These are phyloP conservation scores for Agaricales sp. DNA, from an alignment of 1,284 basidiomycete species.

Conservation along the genomic window DNA sequence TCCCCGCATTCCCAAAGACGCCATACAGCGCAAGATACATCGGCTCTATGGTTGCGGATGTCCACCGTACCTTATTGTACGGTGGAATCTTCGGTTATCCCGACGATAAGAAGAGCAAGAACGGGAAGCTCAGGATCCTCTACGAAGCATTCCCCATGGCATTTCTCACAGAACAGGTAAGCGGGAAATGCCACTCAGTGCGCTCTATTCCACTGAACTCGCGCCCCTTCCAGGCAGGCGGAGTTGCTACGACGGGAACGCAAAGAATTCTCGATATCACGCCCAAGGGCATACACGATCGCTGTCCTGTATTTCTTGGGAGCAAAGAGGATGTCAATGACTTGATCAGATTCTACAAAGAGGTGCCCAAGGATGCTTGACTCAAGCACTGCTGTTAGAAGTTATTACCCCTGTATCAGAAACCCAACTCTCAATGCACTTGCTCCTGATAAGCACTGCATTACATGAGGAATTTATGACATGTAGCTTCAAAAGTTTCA, in stretches of 20 bases:
- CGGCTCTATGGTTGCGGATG: slow-evolving; percentile 98
- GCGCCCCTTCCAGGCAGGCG: slow-evolving; percentile 75
- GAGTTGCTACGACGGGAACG: slow-evolving; percentile 90
- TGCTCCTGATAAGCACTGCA: too few relatives aligned
- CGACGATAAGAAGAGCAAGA: slow-evolving; percentile 95
- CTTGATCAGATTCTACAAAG: slow-evolving; percentile 71
- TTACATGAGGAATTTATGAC: too few relatives aligned
- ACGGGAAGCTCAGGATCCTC: slow-evolving; percentile 87
- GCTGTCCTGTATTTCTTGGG: slow-evolving; percentile 91
- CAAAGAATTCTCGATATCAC: slow-evolving; percentile 88
- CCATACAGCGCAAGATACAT: slow-evolving; percentile 96
- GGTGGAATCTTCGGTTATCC: slow-evolving; percentile 99
- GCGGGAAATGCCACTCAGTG: slow-evolving; percentile 27
- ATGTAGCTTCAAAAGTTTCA: too few relatives aligned
- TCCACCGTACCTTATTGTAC: slow-evolving; percentile 93
- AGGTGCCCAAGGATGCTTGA: not conserved
- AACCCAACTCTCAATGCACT: too few relatives aligned
- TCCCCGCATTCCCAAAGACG: slow-evolving; percentile 59
- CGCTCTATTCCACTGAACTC: slow-evolving; percentile 4
- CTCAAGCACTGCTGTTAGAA: too few relatives aligned
- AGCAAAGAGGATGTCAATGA: slow-evolving; percentile 93
- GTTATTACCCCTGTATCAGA: too few relatives aligned
- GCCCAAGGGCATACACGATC: slow-evolving; percentile 86
- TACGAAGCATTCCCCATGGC: slow-evolving; percentile 99
- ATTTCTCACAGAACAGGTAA: slow-evolving; percentile 90